Conservation (phyloP, 768 basidiomycete genomes). For the Trametes elegans region DNA sequence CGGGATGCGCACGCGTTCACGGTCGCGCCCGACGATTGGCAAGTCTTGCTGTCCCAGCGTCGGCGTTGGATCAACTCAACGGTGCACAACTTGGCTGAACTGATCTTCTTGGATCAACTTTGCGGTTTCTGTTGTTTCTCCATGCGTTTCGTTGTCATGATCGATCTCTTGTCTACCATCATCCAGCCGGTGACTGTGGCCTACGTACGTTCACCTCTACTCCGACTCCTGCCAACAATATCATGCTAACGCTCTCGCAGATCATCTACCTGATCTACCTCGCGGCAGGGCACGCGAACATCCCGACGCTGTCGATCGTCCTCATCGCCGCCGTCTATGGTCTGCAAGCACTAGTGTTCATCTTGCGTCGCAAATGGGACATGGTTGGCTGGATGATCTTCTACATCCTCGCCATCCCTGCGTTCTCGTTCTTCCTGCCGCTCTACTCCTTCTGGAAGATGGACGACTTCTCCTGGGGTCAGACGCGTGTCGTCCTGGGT, state of each 20-base stretch:
- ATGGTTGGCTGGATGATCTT: constrained; percentile 98
- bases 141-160: constrained; percentile 98
- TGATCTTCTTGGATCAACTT: constrained; percentile 86
- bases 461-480: constrained; percentile 98
- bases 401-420: constrained; percentile 92
- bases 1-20: constrained; percentile 93
- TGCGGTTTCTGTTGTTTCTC: constrained; percentile 99
- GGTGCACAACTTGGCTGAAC: constrained; percentile 92
- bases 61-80: constrained; percentile 99
- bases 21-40: constrained; percentile 95
- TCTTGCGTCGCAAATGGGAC: constrained; percentile 94
- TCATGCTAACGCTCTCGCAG: constrained; percentile 41
- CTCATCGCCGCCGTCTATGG: constrained; percentile 96
- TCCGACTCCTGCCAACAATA: neutral
- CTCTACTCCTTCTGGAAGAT: constrained; percentile 97
- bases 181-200: constrained; percentile 85
- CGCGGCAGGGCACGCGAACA: constrained; percentile 61
- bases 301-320: constrained; percentile 82
- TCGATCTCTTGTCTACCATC: constrained; percentile 87
- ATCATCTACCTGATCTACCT: constrained; percentile 87
- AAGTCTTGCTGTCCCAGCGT: constrained; percentile 89
- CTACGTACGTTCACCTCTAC: constrained; percentile 67
- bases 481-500: constrained; percentile 87
- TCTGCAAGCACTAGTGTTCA: constrained; percentile 78
- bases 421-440: constrained; percentile 90